Evolutionary conservation across 805 yeast species (phyloP).

Genomic region (Saccharomyces eubayanus): DNA sequence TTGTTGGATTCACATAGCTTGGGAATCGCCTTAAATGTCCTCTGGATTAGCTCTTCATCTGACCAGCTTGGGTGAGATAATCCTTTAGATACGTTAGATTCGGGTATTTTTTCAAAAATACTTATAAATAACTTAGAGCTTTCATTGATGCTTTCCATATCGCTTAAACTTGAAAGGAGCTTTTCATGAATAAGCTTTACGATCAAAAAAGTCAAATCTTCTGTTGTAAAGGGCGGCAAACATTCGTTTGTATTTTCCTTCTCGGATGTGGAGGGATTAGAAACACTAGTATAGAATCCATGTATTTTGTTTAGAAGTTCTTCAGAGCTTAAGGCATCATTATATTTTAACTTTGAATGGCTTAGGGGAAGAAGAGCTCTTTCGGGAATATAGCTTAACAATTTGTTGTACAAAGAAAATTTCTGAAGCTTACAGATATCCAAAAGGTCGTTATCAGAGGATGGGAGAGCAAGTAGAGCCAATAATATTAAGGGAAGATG

Average conservation of each 20-base stretch:
- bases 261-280: slow-evolving; percentile 10
- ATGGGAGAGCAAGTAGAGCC: slow-evolving; percentile 32
- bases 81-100: slow-evolving; percentile 10
- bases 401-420: slow-evolving; percentile 33
- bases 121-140: slow-evolving; percentile 31
- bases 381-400: slow-evolving; percentile 53
- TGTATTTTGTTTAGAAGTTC: slow-evolving; percentile 27
- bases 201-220: slow-evolving; percentile 38
- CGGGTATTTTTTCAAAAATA: slow-evolving; percentile 42
- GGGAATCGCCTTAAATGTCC: slow-evolving; percentile 14
- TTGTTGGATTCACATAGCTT: not conserved
- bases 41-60: slow-evolving; percentile 28
- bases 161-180: slow-evolving; percentile 17
- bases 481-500: slow-evolving; percentile 70
- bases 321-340: slow-evolving; percentile 7
- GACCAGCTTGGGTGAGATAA: slow-evolving; percentile 22
- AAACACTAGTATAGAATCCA: slow-evolving; percentile 28
- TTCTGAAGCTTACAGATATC: slow-evolving; percentile 24
- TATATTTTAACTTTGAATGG: slow-evolving; percentile 28
- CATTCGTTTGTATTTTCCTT: slow-evolving; percentile 12
- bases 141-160: slow-evolving; percentile 21
- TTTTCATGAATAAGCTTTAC: slow-evolving; percentile 28
- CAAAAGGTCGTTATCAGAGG: slow-evolving; percentile 2
- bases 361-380: slow-evolving; percentile 52
- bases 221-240: slow-evolving; percentile 34